phyloP scores from a whole-genome alignment of 495 filamentous ascomycete species.

The Lophiostoma macrostomum region DNA sequence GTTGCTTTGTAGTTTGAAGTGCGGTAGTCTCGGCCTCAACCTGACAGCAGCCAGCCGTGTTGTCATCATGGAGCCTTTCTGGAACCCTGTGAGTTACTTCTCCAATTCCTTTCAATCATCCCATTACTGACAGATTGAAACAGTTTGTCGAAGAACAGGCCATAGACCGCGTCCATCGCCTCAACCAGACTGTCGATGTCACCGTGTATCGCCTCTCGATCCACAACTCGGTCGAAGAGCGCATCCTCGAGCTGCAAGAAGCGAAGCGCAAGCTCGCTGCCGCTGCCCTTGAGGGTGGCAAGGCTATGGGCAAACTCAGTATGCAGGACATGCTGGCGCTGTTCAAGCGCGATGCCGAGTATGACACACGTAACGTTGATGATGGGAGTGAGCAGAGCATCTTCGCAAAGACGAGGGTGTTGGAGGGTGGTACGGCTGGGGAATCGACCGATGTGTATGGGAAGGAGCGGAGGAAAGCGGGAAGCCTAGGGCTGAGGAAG shows the following conservation, averaged over 20 bases:
- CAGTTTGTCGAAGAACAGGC: constrained; percentile 97
- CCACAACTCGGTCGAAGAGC: constrained; percentile 79
- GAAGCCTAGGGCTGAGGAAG: constrained; percentile 19
- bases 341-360: constrained; percentile 74
- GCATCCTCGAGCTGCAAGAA: constrained; percentile 87
- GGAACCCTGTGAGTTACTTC: constrained; percentile 73
- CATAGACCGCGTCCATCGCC: constrained; percentile 93
- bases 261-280: constrained; percentile 86
- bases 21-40: constrained; percentile 89
- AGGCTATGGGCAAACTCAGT: constrained; percentile 74
- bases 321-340: constrained; percentile 91
- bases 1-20: constrained; percentile 87
- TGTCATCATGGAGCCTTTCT: constrained; percentile 94
- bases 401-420: constrained; percentile 17
- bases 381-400: constrained; percentile 15
- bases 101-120: not conserved
- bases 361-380: constrained; percentile 20
- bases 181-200: constrained; percentile 92
- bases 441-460: not conserved
- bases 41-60: constrained; percentile 90
- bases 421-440: constrained; percentile 11
- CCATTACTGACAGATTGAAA: constrained; percentile 30
- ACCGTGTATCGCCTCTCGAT: constrained; percentile 92
- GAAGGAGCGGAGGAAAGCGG: constrained; percentile 21
- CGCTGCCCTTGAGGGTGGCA: constrained; percentile 74